phyloP scores from a whole-genome alignment of 2,329 filamentous ascomycete genomes.

The Rosellinia necatrix region DNA sequence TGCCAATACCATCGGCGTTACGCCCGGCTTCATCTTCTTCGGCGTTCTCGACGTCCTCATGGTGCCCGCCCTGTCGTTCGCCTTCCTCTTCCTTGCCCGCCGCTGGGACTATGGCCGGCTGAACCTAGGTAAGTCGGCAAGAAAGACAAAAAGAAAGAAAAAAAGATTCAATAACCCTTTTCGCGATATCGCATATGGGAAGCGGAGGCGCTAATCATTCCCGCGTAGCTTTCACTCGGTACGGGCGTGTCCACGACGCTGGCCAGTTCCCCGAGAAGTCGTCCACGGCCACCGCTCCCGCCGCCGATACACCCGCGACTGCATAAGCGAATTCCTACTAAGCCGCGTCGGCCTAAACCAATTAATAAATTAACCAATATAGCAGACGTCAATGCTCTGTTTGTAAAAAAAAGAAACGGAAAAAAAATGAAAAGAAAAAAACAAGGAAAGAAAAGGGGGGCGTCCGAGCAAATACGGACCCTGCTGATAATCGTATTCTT shows the following conservation, averaged over 20 bases:
- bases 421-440: no score
- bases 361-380: background rate
- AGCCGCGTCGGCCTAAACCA: background rate
- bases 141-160: no score
- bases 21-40: slow-evolving; percentile 54
- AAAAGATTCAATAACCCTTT: no score
- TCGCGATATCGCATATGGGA: no score
- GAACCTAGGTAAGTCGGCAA: slow-evolving; percentile 49
- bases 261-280: slow-evolving; percentile 55
- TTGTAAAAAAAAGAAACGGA: no score
- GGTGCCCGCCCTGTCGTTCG: slow-evolving; percentile 49
- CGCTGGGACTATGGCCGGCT: slow-evolving; percentile 57
- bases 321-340: slow-evolving; percentile 3
- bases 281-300: slow-evolving; percentile 21
- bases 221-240: slow-evolving; percentile 54
- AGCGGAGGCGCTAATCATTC: no score
- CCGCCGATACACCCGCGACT: slow-evolving; percentile 32
- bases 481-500: background rate
- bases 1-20: slow-evolving; percentile 55
- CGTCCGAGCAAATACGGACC: background rate
- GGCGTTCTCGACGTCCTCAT: slow-evolving; percentile 58
- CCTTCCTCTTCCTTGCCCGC: slow-evolving; percentile 50
- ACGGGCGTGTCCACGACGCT: slow-evolving; percentile 52
- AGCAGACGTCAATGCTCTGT: background rate
- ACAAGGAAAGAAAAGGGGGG: background rate